Evolutionary conservation across 2,329 filamentous ascomycete species (phyloP), one percentile per base, ranked within the genome.

Genomic region (Neonectria sp.): DNA sequence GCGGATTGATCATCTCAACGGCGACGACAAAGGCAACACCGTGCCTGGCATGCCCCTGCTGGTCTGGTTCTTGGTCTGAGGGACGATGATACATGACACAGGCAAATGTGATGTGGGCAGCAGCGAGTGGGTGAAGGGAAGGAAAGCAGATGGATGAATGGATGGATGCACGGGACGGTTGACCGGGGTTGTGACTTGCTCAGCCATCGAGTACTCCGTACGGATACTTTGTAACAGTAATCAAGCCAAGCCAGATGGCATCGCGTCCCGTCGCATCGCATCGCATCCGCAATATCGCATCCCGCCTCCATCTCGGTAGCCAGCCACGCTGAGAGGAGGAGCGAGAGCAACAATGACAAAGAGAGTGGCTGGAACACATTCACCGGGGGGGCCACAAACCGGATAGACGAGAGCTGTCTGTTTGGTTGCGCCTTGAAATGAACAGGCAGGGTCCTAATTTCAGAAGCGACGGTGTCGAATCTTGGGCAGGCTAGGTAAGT

Each of bases 351-450:
- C 49, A 15, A 52, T 45, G 49, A 52, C 45, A 45, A n/a, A 52
- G 46, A 55, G 43, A 72, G 55, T 63, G 60, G 49, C 46, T 67
- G 31, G 56, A 65, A 35, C 24, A 62, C 63, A 55, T 49, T 57
- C 59, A 62, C 63, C 25, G 27, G 27, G 58, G 62, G 52, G 52
- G 46, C 35, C 61, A 52, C 60, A 7, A 67, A 69, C 29, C 57
- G 53, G 60, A 51, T 31, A 56, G 37, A 67, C 48, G 35, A 48
- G 58, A 52, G 55, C 61, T 63, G 37, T 64, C 49, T 62, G 57
- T 61, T 63, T 68, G 66, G 65, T 68, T 63, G 56, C 64, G 56
- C 56, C 52, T 63, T 63, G 66, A 73, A 67, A 70, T 73, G 69
- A 74, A 63, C 59, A 56, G 48, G 57, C 63, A 63, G 56, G 60